Evolutionary conservation across 1,284 basidiomycete genomes (phyloP).

Genomic region (Anthracocystis walkeri): DNA sequence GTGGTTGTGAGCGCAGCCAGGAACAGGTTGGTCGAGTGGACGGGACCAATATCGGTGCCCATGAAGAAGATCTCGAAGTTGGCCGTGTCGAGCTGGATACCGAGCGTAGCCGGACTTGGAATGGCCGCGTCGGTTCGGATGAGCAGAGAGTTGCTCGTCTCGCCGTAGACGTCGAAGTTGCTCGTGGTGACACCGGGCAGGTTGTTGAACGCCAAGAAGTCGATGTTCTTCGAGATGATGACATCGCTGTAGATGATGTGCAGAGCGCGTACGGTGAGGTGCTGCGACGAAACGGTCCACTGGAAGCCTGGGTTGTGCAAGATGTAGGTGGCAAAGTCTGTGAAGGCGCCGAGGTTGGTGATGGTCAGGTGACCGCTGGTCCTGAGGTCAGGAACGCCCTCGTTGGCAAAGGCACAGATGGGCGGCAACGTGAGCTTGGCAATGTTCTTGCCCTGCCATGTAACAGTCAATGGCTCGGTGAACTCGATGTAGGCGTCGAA

Average conservation of each 20-base stretch:
- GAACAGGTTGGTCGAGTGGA: constrained; percentile 72
- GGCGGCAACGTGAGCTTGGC: constrained; percentile 77
- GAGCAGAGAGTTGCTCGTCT: constrained; percentile 78
- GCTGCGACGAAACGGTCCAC: constrained; percentile 79
- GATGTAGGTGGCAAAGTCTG: constrained; percentile 77
- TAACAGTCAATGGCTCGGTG: constrained; percentile 72
- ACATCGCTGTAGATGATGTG: constrained; percentile 79
- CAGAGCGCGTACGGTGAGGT: constrained; percentile 77
- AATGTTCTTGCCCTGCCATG: constrained; percentile 78
- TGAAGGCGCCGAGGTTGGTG: constrained; percentile 72
- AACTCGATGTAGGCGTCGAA: constrained; percentile 73
- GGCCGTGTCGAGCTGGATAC: constrained; percentile 79
- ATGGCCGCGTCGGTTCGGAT: constrained; percentile 78
- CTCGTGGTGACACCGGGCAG: constrained; percentile 76
- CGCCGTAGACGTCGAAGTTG: constrained; percentile 75
- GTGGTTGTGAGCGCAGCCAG: constrained; percentile 74
- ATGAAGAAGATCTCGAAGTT: constrained; percentile 75
- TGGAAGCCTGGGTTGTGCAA: constrained; percentile 78
- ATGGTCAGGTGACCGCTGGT: constrained; percentile 70
- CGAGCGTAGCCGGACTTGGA: constrained; percentile 78
- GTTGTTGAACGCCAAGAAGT: constrained; percentile 79
- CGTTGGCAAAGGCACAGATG: constrained; percentile 79
- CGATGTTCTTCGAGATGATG: constrained; percentile 76
- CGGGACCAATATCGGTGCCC: constrained; percentile 71
- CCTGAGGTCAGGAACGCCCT: constrained; percentile 77